Base-by-base conservation (phyloP, 2,329 filamentous ascomycete species). In the Fusarium virguliforme region DNA sequence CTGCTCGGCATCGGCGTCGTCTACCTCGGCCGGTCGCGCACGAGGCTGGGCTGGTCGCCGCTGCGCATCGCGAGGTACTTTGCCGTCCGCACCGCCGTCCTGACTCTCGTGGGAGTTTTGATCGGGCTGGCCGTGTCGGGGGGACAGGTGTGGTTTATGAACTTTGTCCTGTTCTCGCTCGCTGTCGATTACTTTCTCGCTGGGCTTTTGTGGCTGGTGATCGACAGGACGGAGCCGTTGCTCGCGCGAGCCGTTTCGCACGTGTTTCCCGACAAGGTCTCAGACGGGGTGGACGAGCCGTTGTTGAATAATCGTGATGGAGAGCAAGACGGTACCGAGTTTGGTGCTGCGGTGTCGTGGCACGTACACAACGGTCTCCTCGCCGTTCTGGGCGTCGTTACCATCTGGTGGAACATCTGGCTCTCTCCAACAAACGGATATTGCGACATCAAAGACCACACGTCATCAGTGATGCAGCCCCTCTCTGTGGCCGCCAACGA, bases 371-470 rank as follows among this genome's bases (percentile, higher is more conserved):
- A 85, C 62, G 62, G 58, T 3, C 9, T 80, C 9, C 75, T 85
- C 6, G 57, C 81, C 4, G 69, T 68, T 2, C 64, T 85, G 12
- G 75, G 75, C 7, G 35, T 79, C 1, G 68, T 84, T 6, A 79
- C 83, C 2, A 84, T 85, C 22, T 83, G 78, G 75, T 85, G 83
- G 83, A 85, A 85, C 60, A 77, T 83, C 24, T 85, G 83, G 83
- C 73, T 85, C 1, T 84, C 83, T 2, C 79, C 80, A 0, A 79
- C 77, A 13, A 74, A 79, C 40, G 83, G 82, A 24, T 76, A 79
- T 65, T 85, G 84, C 58, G 59, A 69, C 9, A 12, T 67, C 8
- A 38, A 72, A 5, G 58, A 76, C 15, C 59, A 66, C 24, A 24
- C 51, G 1, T 61, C 64, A 8, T 12, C 41, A 3, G 8, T 12